Evolutionary conservation across 1,284 basidiomycete genomes (phyloP), one percentile per base, ranked within the genome.

Genomic region (Trichosporon inkin): DNA sequence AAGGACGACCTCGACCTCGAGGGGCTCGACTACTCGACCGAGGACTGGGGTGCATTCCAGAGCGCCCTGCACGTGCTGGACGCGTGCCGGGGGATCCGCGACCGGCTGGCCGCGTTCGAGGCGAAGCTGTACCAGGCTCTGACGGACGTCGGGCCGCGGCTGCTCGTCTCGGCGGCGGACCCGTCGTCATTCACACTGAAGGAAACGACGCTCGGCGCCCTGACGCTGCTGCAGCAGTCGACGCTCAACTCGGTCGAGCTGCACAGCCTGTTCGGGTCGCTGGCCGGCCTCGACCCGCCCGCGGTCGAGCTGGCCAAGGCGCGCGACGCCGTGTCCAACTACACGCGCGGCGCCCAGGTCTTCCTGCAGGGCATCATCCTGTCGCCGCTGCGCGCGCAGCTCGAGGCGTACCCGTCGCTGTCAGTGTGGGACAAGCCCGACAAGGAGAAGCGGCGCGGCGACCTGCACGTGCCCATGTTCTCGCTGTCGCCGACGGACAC

Each of bases 401-500:
- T 99, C 36, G 78, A 83, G 8, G 75, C 81, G 0, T 99, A 98
- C 73, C 80, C 91, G 0, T 77, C 83, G 0, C 81, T 87, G 0
- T 68, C 88, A 0, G 74, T 85, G 13, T 97, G 93, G 92, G 79
- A 82, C 4, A 80, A 79, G 67, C 61, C 72, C 11, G 73, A 75
- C 49, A 76, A 74, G 58, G 56, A 68, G 22, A 62, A 64, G n/a
- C 61, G 66, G 14, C 68, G 71, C 11, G 81, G 62, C 77, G 88
- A 91, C 61, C 82, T 92, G 24, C 82, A 84, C 38, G 85, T 98
- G n/a, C 95, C 95, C 2, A 90, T 85, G 4, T 99, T 99, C 78
- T 96, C 92, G 1, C 82, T 94, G 14, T 91, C 89, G 11, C 93
- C 93, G 0, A 96, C 88, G 44, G 89, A 92, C 59, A 86, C 85